A percentile compares a stretch with the other conserved stretches of the same genome.
phyloP scores from a whole-genome alignment of 805 yeast genomes.

The Naumovozyma dairenensis region DNA sequence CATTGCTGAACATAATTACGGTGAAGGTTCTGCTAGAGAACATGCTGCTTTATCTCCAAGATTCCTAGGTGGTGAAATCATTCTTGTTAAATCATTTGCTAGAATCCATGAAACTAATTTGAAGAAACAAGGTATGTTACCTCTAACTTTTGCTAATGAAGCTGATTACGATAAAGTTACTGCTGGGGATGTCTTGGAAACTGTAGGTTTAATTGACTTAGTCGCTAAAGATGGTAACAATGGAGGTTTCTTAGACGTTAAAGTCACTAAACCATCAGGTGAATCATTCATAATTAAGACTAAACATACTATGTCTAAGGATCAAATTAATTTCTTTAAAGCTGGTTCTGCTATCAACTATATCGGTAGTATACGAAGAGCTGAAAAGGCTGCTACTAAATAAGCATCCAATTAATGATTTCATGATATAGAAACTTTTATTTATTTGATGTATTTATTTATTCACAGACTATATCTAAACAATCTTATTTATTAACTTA shows the following conservation, averaged over 20 bases:
- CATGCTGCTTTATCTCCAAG: slow-evolving; percentile 96
- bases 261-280: slow-evolving; percentile 69
- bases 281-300: slow-evolving; percentile 58
- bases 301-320: slow-evolving; percentile 94
- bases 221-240: slow-evolving; percentile 74
- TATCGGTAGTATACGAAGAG: slow-evolving; percentile 54
- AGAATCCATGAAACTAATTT: slow-evolving; percentile 97
- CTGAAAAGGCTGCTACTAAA: slow-evolving; percentile 1
- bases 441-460: too few relatives aligned
- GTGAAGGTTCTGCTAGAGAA: slow-evolving; percentile 99
- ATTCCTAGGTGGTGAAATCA: slow-evolving; percentile 83
- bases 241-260: slow-evolving; percentile 68
- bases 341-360: slow-evolving; percentile 96
- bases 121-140: slow-evolving; percentile 96
- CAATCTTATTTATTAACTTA: slow-evolving; percentile 1
- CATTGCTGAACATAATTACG: slow-evolving; percentile 95
- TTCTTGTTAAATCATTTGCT: slow-evolving; percentile 90
- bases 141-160: slow-evolving; percentile 85
- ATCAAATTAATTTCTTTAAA: slow-evolving; percentile 90
- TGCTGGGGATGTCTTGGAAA: slow-evolving; percentile 70
- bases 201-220: slow-evolving; percentile 66
- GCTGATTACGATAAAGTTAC: slow-evolving; percentile 74
- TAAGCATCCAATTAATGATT: background rate
- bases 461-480: too few relatives aligned
- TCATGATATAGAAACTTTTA: too few relatives aligned